Evolutionary conservation across 768 basidiomycete species (phyloP), one percentile per base, ranked within the genome.

Genomic region (Psilocybe cubensis): DNA sequence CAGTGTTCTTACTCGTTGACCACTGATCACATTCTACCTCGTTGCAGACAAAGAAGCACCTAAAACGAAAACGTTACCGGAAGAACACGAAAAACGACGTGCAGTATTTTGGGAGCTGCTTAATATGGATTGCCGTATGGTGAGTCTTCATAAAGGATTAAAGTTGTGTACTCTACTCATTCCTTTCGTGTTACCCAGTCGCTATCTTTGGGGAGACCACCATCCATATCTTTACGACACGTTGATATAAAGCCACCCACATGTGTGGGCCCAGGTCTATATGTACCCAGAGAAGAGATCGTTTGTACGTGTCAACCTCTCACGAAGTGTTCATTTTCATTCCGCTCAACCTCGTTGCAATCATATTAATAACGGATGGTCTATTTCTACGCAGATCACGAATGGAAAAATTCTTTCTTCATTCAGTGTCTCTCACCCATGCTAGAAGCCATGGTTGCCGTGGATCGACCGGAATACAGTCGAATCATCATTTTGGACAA

Each of bases 81-180:
- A 90, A 68, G 88, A 89, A 66, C 78, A 86, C 40, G 87, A 90
- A 64, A 83, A 83, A 62, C 85, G 87, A 45, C 77, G 85, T 44
- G 81, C 83, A 48, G 79, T 90, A 43, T 87, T 89, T 67, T 91
- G 89, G 89, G 87, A 89, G 69, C 74, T 90, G 62, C 76, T 89
- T 52, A 85, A 86, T 67, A 73, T 89, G 69, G 89, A 91, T 64
- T 85, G 86, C 57, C 77, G 88, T 41, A 87, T 89, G 80, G 76
- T 87, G 62, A 52, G 58, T 47, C 21, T 5, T 18, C 44, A 53
- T 49, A 33, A 40, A 46, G 46, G n/a, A n/a, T n/a, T n/a, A n/a
- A n/a, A n/a, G 25, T 29, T 42, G 47, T n/a, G n/a, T 28, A 33
- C 24, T n/a, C 43, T 48, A 24, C n/a, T 17, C 23, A 21, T 47